Percentiles rank a stretch among this genome's conserved stretches.
Evolutionary conservation across 2,329 filamentous ascomycete genomes (phyloP).

Genomic region (Talaromyces sp.): DNA sequence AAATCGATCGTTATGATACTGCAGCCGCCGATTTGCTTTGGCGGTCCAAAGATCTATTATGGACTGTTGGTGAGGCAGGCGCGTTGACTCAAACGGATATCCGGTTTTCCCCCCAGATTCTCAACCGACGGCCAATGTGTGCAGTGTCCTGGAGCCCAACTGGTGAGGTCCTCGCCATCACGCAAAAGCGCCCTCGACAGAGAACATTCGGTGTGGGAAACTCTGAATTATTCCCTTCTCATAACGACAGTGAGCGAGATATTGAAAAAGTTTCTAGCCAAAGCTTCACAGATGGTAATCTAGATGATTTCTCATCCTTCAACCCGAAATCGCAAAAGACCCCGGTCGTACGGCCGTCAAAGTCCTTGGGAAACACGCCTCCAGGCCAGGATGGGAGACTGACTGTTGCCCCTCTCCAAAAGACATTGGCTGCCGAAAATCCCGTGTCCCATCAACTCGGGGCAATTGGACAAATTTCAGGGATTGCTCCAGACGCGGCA

Average conservation of each 20-base stretch:
- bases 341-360: slow-evolving; percentile 45
- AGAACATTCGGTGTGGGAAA: slow-evolving; percentile 38
- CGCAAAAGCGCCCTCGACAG: slow-evolving; percentile 47
- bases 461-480: slow-evolving; percentile 46
- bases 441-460: slow-evolving; percentile 44
- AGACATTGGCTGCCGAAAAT: slow-evolving; percentile 43
- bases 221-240: slow-evolving; percentile 35
- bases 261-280: slow-evolving; percentile 46
- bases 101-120: slow-evolving; percentile 55
- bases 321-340: slow-evolving; percentile 45
- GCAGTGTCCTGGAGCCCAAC: slow-evolving; percentile 54
- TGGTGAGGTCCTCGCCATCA: slow-evolving; percentile 53
- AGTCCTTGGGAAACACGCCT: slow-evolving; percentile 52
- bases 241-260: slow-evolving; percentile 40
- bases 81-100: slow-evolving; percentile 61
- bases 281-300: slow-evolving; percentile 46
- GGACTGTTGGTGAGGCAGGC: slow-evolving; percentile 60
- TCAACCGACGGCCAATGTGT: slow-evolving; percentile 54
- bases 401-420: slow-evolving; percentile 48
- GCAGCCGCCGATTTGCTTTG: slow-evolving; percentile 58
- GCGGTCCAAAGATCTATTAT: slow-evolving; percentile 61
- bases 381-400: slow-evolving; percentile 44
- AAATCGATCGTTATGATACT: slow-evolving; percentile 53
- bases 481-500: slow-evolving; percentile 38
- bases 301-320: slow-evolving; percentile 18